Conservation (phyloP, 129 eudicot species). For the Arctium minus region DNA sequence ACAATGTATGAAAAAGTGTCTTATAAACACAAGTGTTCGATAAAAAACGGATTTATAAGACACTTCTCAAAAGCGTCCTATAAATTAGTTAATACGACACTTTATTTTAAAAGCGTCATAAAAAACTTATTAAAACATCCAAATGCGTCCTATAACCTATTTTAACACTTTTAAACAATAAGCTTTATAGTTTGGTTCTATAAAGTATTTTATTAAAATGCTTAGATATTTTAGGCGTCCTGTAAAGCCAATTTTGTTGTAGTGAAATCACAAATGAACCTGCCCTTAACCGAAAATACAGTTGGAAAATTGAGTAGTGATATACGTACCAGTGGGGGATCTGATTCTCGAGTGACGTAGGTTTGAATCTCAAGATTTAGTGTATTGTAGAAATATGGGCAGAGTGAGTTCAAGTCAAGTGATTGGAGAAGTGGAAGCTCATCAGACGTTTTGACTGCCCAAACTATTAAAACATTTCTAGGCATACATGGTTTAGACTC, state of each 20-base stretch:
- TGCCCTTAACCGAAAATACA: background rate
- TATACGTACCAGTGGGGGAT: slow-evolving; percentile 64
- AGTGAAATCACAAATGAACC: background rate
- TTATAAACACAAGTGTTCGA: background rate
- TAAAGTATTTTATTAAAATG: background rate
- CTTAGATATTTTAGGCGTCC: background rate
- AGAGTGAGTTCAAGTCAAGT: slow-evolving; percentile 52
- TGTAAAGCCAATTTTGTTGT: background rate
- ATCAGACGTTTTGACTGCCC: slow-evolving; percentile 86
- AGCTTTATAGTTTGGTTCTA: background rate
- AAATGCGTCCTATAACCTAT: background rate
- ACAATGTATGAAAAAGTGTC: background rate
- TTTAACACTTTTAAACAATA: no score
- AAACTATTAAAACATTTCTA: slow-evolving; percentile 61
- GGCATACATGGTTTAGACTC: slow-evolving; percentile 71
- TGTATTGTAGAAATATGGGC: slow-evolving; percentile 52
- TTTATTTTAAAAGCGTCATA: background rate
- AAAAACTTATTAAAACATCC: background rate
- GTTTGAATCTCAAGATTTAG: slow-evolving; percentile 84
- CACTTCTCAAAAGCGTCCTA: background rate
- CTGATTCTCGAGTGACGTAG: slow-evolving; percentile 82
- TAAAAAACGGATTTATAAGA: background rate
- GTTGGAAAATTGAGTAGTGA: background rate
- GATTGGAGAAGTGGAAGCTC: slow-evolving; percentile 84
- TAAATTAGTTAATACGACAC: background rate